A percentile compares a stretch with the other conserved stretches of the same genome.
Conservation (phyloP, 2,329 filamentous ascomycete species). For the Penicillium brasilianum region DNA sequence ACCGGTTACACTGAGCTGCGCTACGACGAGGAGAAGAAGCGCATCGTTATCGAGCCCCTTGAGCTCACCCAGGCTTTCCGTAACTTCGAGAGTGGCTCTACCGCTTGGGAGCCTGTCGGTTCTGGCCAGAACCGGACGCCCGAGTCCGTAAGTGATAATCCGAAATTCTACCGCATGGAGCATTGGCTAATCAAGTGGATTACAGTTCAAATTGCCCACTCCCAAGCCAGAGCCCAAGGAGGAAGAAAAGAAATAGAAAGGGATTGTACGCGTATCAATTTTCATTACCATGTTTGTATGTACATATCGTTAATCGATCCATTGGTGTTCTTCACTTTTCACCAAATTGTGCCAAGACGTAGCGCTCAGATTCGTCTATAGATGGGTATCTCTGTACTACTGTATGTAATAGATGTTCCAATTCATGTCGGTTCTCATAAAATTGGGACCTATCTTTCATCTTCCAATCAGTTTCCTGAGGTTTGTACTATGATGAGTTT, state of each 20-base stretch:
- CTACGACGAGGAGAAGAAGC: conserved; percentile 99
- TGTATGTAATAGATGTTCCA: not conserved
- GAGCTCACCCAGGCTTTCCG: conserved; percentile 98
- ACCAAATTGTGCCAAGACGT: not conserved
- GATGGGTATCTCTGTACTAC: too few relatives aligned
- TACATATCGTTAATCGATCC: conserved; percentile 40
- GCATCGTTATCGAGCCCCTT: conserved; percentile 95
- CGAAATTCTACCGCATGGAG: not conserved
- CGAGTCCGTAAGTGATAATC: conserved; percentile 60
- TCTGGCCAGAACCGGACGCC: conserved; percentile 78
- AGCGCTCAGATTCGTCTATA: not conserved
- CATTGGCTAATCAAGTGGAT: conserved; percentile 14
- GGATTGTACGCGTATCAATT: conserved; percentile 45
- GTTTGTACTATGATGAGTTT: too few relatives aligned
- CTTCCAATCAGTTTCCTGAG: too few relatives aligned
- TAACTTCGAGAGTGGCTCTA: conserved; percentile 91
- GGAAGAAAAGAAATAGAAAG: conserved; percentile 83
- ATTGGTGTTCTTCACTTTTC: conserved; percentile 19
- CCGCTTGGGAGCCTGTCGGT: conserved; percentile 72
- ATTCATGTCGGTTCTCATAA: not conserved
- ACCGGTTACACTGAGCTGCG: conserved; percentile 98
- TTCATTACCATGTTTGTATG: conserved; percentile 45
- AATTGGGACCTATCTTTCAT: too few relatives aligned
- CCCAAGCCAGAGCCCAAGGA: conserved; percentile 93
- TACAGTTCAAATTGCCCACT: conserved; percentile 86